Evolutionary conservation across 2,329 filamentous ascomycete genomes (phyloP), one percentile per base, ranked within the genome.

Genomic region (Botrytis tulipae): DNA sequence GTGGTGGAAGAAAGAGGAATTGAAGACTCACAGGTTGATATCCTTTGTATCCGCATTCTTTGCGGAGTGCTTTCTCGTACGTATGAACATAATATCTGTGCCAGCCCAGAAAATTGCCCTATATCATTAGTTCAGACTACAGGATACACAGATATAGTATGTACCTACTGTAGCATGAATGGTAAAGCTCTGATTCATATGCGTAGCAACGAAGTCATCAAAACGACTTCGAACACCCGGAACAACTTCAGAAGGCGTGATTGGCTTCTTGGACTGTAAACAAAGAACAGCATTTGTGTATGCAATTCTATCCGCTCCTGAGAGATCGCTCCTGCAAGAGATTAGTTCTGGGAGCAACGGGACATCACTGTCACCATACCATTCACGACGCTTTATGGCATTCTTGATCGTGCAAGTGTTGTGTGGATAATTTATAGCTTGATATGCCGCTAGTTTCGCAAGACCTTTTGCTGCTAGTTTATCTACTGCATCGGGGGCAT

Each of bases 1-100:
- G 37, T 42, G 1, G 25, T 54, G 66, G 18, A 32, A 25, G 22
- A 29, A 40, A n/a, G n/a, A 32, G 40, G 4, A 29, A 25, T 22
- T 51, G 4, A 79, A 87, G 84, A 81, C 74, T 72, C 69, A 78
- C 71, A 51, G 84, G 83, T 71, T 84, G 82, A 16, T 81, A 78
- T 42, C 84, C 84, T 6, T 77, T 81, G 74, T 85, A 86, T 48
- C 82, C 82, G 71, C 84, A 86, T 59, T 84, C 81, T 8, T 83
- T 76, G 48, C 81, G 78, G 12, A 86, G 80, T 54, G 82, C 82
- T 70, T 82, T 79, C 74, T 86, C 84, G 72, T 83, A 85, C 16
- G 82, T 76, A 73, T 80, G 80, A 65, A 83, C 78, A 75, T 81
- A 84, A 74, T 83, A 82, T 57, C 84, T 81, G 72, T 85, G 84